These are phyloP conservation scores for Euphorbia corollata DNA, from an alignment of 441 rosid species.

Conservation along the genomic window DNA sequence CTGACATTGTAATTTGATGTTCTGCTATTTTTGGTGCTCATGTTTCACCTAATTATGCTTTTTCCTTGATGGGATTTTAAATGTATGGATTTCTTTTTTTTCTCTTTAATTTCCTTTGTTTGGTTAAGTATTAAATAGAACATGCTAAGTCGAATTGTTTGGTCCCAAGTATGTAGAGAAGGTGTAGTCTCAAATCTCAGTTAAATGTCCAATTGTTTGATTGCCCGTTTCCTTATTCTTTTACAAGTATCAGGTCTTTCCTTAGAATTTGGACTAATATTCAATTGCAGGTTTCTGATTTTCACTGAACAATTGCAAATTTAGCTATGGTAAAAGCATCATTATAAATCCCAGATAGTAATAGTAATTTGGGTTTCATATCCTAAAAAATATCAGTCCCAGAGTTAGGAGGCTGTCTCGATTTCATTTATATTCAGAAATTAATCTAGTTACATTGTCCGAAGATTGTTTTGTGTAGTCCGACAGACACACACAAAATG, in stretches of 20 bases:
- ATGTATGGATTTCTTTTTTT: neutral
- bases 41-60: neutral
- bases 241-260: too few species aligned
- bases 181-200: too few species aligned
- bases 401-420: neutral
- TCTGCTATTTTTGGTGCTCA: neutral
- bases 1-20: neutral
- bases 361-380: too few species aligned
- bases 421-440: neutral
- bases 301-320: neutral
- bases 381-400: neutral
- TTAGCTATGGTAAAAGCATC: neutral
- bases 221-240: neutral
- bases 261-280: neutral
- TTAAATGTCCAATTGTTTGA: too few species aligned
- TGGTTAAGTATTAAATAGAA: too few species aligned
- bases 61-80: neutral
- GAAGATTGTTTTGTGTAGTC: neutral
- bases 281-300: neutral
- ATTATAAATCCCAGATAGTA: neutral
- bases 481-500: neutral
- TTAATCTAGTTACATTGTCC: too few species aligned
- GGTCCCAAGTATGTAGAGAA: too few species aligned
- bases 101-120: neutral
- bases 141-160: too few species aligned